A percentile compares a stretch with the other conserved stretches of the same genome.
These are phyloP conservation scores for Dalechampia spathulata DNA, from an alignment of 441 rosid genomes.

Conservation along the genomic window DNA sequence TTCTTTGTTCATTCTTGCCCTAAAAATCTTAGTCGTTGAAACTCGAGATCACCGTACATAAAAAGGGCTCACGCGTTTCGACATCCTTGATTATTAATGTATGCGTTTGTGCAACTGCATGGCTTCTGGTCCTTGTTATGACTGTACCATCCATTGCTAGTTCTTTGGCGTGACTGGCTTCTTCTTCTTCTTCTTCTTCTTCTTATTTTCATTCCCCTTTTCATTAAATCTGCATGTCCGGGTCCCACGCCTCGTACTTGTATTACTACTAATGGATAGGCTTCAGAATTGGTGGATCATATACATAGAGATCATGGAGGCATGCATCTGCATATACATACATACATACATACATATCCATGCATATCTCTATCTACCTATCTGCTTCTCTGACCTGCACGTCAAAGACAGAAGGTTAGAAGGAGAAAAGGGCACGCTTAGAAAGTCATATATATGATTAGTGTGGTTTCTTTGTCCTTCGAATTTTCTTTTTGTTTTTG, in stretches of 20 bases:
- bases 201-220: no score
- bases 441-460: slow-evolving; percentile 1
- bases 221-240: neutral
- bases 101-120: no score
- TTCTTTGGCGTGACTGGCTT: no score
- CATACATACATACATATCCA: neutral
- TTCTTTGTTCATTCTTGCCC: no score
- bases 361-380: neutral
- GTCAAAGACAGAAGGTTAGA: neutral
- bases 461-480: neutral
- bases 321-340: neutral
- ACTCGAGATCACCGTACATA: neutral
- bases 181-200: no score
- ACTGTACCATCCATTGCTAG: neutral
- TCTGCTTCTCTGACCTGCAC: neutral
- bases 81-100: neutral
- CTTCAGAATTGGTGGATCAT: neutral
- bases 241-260: neutral
- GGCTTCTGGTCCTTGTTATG: no score
- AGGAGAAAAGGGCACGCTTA: slow-evolving; percentile 5
- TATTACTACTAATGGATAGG: neutral
- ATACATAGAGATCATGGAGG: no score
- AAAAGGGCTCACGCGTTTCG: neutral
- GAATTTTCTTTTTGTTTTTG: neutral
- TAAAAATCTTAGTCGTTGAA: neutral